phyloP scores from a whole-genome alignment of 2,329 filamentous ascomycete genomes.

The Calonectria pteridis region DNA sequence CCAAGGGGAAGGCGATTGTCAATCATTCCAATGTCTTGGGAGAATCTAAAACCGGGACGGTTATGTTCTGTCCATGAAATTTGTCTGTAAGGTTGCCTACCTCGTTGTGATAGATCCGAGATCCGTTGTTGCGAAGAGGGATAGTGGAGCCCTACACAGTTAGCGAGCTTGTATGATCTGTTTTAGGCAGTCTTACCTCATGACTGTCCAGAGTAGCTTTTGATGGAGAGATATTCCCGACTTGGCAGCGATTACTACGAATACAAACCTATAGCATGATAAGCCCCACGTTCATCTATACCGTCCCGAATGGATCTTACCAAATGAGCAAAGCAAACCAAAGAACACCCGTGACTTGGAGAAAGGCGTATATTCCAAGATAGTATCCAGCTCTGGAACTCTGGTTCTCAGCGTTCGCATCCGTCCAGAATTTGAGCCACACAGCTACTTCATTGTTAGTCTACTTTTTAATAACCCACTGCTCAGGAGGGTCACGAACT shows the following conservation, averaged over 20 bases:
- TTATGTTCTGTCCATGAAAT: not conserved
- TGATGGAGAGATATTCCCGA: slow-evolving; percentile 45
- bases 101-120: slow-evolving; percentile 56
- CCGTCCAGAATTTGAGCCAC: slow-evolving; percentile 50
- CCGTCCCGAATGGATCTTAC: not conserved
- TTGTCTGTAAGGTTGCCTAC: slow-evolving; percentile 31
- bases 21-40: slow-evolving; percentile 58
- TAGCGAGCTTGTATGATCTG: not conserved
- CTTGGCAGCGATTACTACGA: slow-evolving; percentile 43
- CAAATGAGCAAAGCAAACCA: slow-evolving; percentile 41
- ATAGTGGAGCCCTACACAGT: slow-evolving; percentile 52
- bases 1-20: slow-evolving; percentile 57
- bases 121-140: slow-evolving; percentile 55
- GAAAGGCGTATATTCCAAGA: slow-evolving; percentile 42
- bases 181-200: slow-evolving; percentile 12
- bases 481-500: slow-evolving; percentile 32
- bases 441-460: slow-evolving; percentile 35
- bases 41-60: slow-evolving; percentile 48
- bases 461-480: not conserved
- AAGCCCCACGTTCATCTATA: not conserved
- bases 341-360: slow-evolving; percentile 37
- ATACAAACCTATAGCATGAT: slow-evolving; percentile 41
- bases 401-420: slow-evolving; percentile 31
- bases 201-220: slow-evolving; percentile 39
- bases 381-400: slow-evolving; percentile 31